Conservation (phyloP, 768 basidiomycete genomes). For the Lentinula edodes region DNA sequence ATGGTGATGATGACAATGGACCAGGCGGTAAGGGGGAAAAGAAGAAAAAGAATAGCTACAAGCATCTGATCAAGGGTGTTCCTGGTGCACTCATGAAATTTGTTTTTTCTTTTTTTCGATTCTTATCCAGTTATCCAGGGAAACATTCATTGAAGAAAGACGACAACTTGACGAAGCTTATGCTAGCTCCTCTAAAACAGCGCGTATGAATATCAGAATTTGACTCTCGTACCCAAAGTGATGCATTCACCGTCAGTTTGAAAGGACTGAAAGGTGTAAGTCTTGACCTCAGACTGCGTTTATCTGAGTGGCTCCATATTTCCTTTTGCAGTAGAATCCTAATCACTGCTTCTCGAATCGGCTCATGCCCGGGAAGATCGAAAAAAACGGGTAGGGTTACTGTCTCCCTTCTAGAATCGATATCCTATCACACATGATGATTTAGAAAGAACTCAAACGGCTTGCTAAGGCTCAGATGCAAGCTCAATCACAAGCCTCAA, state of each 20-base stretch:
- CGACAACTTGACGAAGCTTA: conserved; percentile 59
- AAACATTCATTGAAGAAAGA: conserved; percentile 83
- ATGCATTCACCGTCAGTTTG: conserved; percentile 68
- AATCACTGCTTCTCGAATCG: conserved; percentile 57
- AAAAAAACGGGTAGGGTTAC: conserved; percentile 61
- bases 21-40: conserved; percentile 52
- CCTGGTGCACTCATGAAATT: conserved; percentile 46
- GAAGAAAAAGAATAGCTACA: conserved; percentile 79
- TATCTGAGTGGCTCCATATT: neutral
- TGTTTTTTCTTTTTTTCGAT: conserved; percentile 3
- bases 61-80: conserved; percentile 68
- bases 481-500: conserved; percentile 20
- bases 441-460: conserved; percentile 68
- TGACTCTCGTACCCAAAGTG: conserved; percentile 60
- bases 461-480: conserved; percentile 53
- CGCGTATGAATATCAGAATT: conserved; percentile 56
- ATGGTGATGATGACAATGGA: conserved; percentile 49
- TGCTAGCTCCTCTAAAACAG: conserved; percentile 69
- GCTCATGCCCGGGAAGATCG: conserved; percentile 74
- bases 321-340: conserved; percentile 57
- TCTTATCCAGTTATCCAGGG: conserved; percentile 30
- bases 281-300: conserved; percentile 14
- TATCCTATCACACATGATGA: neutral
- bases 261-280: conserved; percentile 72
- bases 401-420: neutral